Conservation (phyloP, 2,329 filamentous ascomycete genomes). For the Microcyclospora pomicola region DNA sequence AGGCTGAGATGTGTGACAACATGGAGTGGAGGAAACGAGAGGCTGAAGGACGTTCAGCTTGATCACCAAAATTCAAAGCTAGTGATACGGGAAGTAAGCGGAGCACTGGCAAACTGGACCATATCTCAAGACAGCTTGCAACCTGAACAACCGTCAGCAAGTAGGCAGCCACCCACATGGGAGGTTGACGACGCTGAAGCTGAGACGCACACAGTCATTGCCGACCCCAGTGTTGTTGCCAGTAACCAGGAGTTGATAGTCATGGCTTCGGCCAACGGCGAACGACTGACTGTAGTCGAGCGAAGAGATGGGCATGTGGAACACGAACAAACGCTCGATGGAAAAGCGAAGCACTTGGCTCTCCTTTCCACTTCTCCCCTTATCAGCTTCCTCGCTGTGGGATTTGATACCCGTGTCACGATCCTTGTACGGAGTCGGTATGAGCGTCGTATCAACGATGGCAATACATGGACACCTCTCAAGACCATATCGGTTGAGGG, state of each 20-base stretch:
- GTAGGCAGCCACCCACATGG: no score
- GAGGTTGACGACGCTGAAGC: no score
- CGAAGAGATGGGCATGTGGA: constrained; percentile 19
- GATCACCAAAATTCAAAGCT: no score
- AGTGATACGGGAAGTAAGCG: no score
- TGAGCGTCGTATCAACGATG: constrained; percentile 6
- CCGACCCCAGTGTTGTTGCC: constrained; percentile 8
- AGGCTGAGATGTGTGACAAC: constrained; percentile 5
- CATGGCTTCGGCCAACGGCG: constrained; percentile 9
- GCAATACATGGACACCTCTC: constrained; percentile 12
- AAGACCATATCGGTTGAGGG: constrained; percentile 13
- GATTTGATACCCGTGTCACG: constrained; percentile 10
- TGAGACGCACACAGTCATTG: constrained; percentile 5
- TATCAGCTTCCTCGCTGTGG: constrained; percentile 17
- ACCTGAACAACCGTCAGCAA: no score
- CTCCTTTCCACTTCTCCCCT: constrained; percentile 6
- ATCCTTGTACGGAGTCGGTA: constrained; percentile 17
- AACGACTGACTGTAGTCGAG: constrained; percentile 14
- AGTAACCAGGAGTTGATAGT: constrained; percentile 13
- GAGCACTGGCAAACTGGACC: no score
- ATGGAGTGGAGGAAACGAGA: constrained; percentile 5
- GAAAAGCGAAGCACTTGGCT: constrained; percentile 4
- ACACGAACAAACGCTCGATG: constrained; percentile 8
- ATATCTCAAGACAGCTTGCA: no score
- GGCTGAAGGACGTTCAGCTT: no score